Evolutionary conservation across 1,284 basidiomycete species (phyloP).

Genomic region (Cutaneotrichosporon spelunceum): DNA sequence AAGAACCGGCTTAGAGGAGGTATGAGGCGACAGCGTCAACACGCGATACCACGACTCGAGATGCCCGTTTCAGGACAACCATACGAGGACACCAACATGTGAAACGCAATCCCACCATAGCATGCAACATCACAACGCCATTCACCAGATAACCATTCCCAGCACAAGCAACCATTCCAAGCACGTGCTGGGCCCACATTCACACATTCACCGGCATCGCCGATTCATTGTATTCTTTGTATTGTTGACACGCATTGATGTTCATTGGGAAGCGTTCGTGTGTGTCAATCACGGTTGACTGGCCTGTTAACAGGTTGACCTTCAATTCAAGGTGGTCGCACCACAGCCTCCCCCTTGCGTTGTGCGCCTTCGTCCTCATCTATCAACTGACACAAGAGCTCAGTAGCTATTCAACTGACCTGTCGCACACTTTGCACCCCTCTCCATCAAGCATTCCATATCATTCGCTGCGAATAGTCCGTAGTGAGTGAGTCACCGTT

Average conservation of each 20-base stretch:
- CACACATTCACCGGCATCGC: neutral
- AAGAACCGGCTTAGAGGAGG: neutral
- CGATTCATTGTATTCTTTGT: conserved; percentile 1
- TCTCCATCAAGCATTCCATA: no score
- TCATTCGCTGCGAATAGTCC: no score
- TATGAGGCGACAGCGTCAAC: neutral
- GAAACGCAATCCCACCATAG: neutral
- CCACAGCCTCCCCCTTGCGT: neutral
- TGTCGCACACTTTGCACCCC: no score
- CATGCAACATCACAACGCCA: neutral
- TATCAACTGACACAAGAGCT: no score
- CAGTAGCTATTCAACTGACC: no score
- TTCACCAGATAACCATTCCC: neutral
- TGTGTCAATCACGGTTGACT: neutral
- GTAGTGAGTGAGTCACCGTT: no score
- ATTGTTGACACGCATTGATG: neutral
- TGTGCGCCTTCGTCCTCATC: no score
- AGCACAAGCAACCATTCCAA: no score
- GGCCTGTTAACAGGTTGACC: no score
- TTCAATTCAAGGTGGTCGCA: neutral
- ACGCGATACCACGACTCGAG: neutral
- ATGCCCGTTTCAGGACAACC: neutral
- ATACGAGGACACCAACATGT: neutral
- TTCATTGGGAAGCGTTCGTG: neutral
- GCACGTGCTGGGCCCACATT: neutral